phyloP scores from a whole-genome alignment of 2,329 filamentous ascomycete species.

The Pyricularia grisea region DNA sequence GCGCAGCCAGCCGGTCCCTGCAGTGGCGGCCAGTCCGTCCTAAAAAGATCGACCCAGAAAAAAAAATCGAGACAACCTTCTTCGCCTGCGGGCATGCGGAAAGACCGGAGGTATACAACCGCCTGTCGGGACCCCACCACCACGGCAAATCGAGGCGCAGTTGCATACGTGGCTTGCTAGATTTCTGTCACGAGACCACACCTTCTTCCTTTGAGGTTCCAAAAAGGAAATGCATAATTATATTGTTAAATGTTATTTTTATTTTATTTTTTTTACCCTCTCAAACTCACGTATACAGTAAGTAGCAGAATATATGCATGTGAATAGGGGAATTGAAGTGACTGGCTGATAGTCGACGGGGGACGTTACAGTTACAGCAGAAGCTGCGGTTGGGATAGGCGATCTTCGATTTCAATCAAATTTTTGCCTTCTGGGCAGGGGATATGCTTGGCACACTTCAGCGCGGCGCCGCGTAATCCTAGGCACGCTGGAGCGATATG shows the following conservation, averaged over 20 bases:
- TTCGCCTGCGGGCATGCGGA: background rate
- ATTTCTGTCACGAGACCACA: background rate
- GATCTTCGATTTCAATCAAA: background rate
- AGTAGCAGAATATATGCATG: background rate
- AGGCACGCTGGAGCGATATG: background rate
- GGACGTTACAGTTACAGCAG: background rate
- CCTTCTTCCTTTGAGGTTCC: background rate
- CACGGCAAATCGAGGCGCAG: background rate
- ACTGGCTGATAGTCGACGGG: background rate
- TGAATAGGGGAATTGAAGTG: background rate
- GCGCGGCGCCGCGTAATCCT: background rate
- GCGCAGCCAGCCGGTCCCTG: background rate
- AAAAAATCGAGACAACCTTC: background rate
- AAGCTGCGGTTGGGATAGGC: background rate
- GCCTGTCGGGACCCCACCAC: background rate
- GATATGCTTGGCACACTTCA: background rate
- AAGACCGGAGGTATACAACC: background rate
- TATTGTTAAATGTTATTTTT: background rate
- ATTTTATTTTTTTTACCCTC: too few relatives aligned
- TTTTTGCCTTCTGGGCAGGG: background rate
- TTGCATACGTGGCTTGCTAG: background rate
- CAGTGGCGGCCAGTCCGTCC: background rate
- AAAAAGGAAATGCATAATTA: background rate
- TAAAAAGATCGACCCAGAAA: background rate
- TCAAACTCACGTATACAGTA: background rate